Percentiles rank a stretch among this genome's conserved stretches.
These are phyloP conservation scores for Fabrea salina DNA, from an alignment of 169 alveolate species.

Conservation along the genomic window DNA sequence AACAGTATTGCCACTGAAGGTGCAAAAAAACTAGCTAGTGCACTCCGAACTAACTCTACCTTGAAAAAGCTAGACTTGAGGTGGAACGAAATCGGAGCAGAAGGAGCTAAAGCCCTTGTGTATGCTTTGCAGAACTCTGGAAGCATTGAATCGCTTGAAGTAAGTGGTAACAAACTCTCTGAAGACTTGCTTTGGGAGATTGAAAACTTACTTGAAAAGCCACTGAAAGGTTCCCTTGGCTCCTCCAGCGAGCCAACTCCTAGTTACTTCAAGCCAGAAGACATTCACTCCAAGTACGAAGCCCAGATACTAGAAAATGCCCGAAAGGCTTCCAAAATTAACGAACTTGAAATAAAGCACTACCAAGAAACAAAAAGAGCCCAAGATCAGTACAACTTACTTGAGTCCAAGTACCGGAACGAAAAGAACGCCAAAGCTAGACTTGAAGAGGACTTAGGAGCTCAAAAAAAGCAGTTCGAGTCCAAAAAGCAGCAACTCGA, in stretches of 20 bases:
- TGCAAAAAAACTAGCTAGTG: background rate
- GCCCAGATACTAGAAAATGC: constrained; percentile 2
- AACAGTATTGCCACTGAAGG: background rate
- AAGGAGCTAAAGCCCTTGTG: background rate
- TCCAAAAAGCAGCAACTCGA: background rate
- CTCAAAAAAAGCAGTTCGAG: background rate
- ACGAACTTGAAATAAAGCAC: constrained; percentile 12
- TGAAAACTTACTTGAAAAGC: constrained; percentile 3
- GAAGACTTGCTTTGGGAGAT: background rate
- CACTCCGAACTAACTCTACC: background rate
- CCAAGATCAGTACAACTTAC: constrained; percentile 7
- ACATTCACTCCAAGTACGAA: constrained; percentile 12
- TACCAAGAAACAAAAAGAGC: constrained; percentile 8
- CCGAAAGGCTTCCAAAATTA: constrained; percentile 9
- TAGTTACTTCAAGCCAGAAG: background rate
- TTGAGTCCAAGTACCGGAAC: background rate
- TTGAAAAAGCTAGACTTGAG: background rate
- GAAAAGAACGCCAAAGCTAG: background rate
- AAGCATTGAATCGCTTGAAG: background rate
- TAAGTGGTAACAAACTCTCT: background rate
- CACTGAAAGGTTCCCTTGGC: background rate
- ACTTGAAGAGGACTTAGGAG: constrained; percentile 16
- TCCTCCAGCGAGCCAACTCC: background rate
- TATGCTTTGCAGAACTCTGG: background rate
- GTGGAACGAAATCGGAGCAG: constrained; percentile 8